phyloP scores from a whole-genome alignment of 2,329 filamentous ascomycete species.

The Neonectria punicea region DNA sequence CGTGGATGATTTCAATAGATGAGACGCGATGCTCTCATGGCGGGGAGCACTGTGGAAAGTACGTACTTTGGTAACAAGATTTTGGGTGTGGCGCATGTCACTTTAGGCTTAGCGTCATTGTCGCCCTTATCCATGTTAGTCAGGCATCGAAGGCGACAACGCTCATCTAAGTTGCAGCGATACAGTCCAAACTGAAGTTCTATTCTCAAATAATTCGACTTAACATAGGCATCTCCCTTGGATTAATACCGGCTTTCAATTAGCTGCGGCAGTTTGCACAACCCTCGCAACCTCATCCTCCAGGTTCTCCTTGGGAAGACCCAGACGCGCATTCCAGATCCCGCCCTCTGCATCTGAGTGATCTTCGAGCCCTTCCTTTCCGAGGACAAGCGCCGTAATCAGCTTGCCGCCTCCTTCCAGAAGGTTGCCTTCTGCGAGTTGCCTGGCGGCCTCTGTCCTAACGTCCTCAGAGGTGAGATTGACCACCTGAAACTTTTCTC shows the following conservation, averaged over 20 bases:
- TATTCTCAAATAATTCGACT: too few species aligned
- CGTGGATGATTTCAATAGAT: slow-evolving; percentile 5
- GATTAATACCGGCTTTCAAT: too few species aligned
- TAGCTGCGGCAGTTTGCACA: too few species aligned
- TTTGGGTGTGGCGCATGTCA: background rate
- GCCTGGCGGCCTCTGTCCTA: background rate
- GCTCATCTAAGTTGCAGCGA: too few species aligned
- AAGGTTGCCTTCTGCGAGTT: background rate
- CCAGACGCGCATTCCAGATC: background rate
- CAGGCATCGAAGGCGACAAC: background rate
- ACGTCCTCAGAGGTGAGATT: background rate
- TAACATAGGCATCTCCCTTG: too few species aligned
- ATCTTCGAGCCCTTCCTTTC: background rate
- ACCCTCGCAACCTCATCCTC: background rate
- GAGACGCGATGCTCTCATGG: slow-evolving; percentile 24
- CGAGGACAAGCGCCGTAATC: background rate
- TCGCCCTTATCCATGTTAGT: background rate
- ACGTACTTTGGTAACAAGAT: background rate
- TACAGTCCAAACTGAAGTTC: too few species aligned
- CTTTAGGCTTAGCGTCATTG: background rate
- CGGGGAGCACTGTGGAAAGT: background rate
- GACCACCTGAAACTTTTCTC: background rate
- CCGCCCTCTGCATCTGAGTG: background rate
- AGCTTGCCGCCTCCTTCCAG: background rate
- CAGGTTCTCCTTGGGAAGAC: background rate